Evolutionary conservation across 2,329 filamentous ascomycete species (phyloP).

Genomic region (Fusarium chuoi): DNA sequence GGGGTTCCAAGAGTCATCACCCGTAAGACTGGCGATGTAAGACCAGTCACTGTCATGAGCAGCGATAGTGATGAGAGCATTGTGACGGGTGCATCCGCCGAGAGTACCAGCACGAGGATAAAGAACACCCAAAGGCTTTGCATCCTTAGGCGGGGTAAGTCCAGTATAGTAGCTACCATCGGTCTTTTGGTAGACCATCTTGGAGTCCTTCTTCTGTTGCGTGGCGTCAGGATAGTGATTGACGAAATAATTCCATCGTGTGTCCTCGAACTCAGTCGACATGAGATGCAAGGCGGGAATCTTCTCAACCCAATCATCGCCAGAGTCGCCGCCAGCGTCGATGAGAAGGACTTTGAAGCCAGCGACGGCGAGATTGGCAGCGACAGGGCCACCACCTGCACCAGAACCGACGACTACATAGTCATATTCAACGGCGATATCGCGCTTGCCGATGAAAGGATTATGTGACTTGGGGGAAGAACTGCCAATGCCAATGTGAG

Average conservation of each 20-base stretch:
- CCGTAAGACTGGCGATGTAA: slow-evolving; percentile 53
- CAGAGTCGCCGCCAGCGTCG: slow-evolving; percentile 68
- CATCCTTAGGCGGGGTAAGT: slow-evolving; percentile 49
- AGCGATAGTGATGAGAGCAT: slow-evolving; percentile 52
- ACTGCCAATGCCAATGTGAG: background rate
- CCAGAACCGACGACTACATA: slow-evolving; percentile 70
- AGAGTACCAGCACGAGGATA: slow-evolving; percentile 59
- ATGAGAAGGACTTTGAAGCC: slow-evolving; percentile 68
- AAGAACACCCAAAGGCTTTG: slow-evolving; percentile 53
- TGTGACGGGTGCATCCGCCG: slow-evolving; percentile 53
- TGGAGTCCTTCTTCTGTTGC: slow-evolving; percentile 59
- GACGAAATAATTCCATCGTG: slow-evolving; percentile 69
- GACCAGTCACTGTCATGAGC: slow-evolving; percentile 56
- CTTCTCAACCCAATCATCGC: slow-evolving; percentile 43
- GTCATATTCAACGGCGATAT: slow-evolving; percentile 54
- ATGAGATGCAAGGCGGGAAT: slow-evolving; percentile 44
- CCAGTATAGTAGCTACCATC: slow-evolving; percentile 50
- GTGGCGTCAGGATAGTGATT: slow-evolving; percentile 65
- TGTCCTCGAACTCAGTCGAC: slow-evolving; percentile 44
- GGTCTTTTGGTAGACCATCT: slow-evolving; percentile 54
- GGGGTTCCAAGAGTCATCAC: slow-evolving; percentile 55
- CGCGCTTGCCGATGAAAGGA: slow-evolving; percentile 22
- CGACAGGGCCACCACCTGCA: slow-evolving; percentile 65
- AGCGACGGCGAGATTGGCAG: slow-evolving; percentile 64
- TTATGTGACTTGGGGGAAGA: background rate